These are phyloP conservation scores for Nannochloropsis salina DNA, from an alignment of 108 stramenopile genomes.

Conservation along the genomic window DNA sequence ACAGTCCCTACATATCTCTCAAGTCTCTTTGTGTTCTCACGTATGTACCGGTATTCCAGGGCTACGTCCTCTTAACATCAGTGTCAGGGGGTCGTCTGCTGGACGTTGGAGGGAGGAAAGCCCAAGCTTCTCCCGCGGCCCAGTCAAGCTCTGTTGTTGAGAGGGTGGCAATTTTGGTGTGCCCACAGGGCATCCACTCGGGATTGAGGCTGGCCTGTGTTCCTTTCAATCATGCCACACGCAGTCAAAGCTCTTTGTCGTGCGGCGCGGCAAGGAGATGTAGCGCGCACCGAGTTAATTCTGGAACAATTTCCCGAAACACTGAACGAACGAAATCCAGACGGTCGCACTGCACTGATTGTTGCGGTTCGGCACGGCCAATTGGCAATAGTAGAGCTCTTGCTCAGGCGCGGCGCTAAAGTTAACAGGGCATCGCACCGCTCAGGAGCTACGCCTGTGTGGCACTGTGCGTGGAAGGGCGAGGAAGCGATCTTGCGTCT, in stretches of 20 bases:
- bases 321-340: conserved; percentile 6
- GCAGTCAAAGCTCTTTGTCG: not conserved
- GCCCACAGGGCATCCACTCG: too few relatives aligned
- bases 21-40: too few relatives aligned
- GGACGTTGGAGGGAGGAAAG: too few relatives aligned
- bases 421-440: not conserved
- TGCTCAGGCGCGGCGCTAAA: not conserved
- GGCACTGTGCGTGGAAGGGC: conserved; percentile 17
- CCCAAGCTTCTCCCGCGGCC: too few relatives aligned
- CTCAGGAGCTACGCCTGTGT: not conserved
- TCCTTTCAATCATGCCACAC: not conserved
- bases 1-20: too few relatives aligned
- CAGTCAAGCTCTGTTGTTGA: too few relatives aligned
- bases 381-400: not conserved
- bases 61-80: too few relatives aligned
- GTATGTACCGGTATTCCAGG: too few relatives aligned
- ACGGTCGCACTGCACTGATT: conserved; percentile 9
- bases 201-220: too few relatives aligned
- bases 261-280: conserved; percentile 9
- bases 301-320: not conserved
- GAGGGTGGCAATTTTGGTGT: too few relatives aligned
- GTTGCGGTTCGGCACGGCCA: conserved; percentile 2
- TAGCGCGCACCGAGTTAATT: not conserved
- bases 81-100: too few relatives aligned
- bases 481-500: not conserved